These are phyloP conservation scores for Nakaseomyces sp. DNA, from an alignment of 1,139 yeast genomes.

Conservation along the genomic window DNA sequence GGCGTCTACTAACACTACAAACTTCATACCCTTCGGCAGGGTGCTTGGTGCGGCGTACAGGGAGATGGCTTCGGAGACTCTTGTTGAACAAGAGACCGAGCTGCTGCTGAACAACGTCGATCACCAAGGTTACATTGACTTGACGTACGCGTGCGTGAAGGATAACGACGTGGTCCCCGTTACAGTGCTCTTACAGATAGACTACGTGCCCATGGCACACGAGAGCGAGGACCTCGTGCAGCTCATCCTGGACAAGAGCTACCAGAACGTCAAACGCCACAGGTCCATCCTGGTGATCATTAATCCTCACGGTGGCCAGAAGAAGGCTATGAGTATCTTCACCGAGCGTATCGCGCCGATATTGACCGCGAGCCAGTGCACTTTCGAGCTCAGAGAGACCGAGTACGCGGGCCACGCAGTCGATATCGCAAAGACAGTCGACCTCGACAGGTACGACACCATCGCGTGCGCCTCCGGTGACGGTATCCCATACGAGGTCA, in stretches of 20 bases:
- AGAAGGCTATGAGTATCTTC: conserved; percentile 58
- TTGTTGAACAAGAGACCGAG: neutral
- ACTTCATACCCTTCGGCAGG: conserved; percentile 6
- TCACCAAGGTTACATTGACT: conserved; percentile 4
- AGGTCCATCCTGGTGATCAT: conserved; percentile 58
- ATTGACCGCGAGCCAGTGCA: conserved; percentile 56
- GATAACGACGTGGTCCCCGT: conserved; percentile 5
- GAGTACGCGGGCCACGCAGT: conserved; percentile 63
- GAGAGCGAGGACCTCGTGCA: conserved; percentile 19
- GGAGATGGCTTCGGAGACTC: neutral
- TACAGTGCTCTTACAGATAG: conserved; percentile 3
- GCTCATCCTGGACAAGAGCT: conserved; percentile 35
- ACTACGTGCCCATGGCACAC: conserved; percentile 6
- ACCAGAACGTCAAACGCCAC: conserved; percentile 33
- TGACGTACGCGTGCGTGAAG: conserved; percentile 6
- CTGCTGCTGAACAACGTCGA: neutral
- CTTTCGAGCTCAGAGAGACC: conserved; percentile 52
- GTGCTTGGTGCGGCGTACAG: conserved; percentile 4
- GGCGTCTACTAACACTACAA: neutral
- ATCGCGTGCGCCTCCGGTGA: conserved; percentile 93
- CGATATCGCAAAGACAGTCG: conserved; percentile 54
- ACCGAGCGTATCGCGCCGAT: conserved; percentile 55
- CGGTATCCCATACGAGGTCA: conserved; percentile 90
- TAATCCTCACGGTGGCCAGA: conserved; percentile 88
- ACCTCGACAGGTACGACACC: conserved; percentile 55